A percentile compares a stretch with the other conserved stretches of the same genome.
phyloP scores from a whole-genome alignment of 2,329 filamentous ascomycete genomes.

The Whalleya microplaca region DNA sequence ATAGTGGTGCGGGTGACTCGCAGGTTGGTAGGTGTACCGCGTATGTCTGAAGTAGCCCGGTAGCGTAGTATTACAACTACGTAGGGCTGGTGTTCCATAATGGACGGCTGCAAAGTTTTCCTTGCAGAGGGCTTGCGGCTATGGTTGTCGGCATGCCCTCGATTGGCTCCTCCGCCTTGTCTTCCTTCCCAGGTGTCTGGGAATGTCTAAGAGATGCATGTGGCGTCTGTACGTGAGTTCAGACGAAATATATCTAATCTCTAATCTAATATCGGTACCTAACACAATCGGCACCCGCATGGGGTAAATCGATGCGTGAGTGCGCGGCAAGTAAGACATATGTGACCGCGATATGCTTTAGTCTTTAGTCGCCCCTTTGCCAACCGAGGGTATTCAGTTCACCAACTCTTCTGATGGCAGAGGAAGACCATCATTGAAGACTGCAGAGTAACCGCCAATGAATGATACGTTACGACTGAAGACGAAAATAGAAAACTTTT shows the following conservation, averaged over 20 bases:
- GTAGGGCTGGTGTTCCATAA: conserved; percentile 23
- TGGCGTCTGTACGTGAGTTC: conserved; percentile 27
- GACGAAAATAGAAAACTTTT: not conserved
- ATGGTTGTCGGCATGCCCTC: conserved; percentile 24
- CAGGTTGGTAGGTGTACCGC: too few relatives aligned
- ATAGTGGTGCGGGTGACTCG: conserved; percentile 24
- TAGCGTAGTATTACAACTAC: conserved; percentile 18
- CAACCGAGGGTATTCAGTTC: not conserved
- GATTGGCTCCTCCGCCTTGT: conserved; percentile 27
- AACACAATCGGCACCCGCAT: not conserved
- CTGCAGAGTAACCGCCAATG: conserved; percentile 1
- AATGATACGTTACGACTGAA: not conserved
- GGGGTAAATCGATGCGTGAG: conserved; percentile 5
- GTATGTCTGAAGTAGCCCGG: conserved; percentile 16
- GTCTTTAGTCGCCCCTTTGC: conserved; percentile 10
- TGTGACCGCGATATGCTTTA: not conserved
- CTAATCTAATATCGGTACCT: not conserved
- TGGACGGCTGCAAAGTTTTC: conserved; percentile 21
- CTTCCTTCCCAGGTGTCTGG: conserved; percentile 22
- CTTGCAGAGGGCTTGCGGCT: conserved; percentile 20
- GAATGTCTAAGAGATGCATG: conserved; percentile 27
- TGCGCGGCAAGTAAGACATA: not conserved
- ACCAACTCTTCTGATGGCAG: conserved; percentile 4
- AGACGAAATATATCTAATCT: conserved; percentile 17
- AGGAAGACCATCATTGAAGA: conserved; percentile 5